Evolutionary conservation across 208 protist species (phyloP).

Genomic region (Sergeia podlipaevii): DNA sequence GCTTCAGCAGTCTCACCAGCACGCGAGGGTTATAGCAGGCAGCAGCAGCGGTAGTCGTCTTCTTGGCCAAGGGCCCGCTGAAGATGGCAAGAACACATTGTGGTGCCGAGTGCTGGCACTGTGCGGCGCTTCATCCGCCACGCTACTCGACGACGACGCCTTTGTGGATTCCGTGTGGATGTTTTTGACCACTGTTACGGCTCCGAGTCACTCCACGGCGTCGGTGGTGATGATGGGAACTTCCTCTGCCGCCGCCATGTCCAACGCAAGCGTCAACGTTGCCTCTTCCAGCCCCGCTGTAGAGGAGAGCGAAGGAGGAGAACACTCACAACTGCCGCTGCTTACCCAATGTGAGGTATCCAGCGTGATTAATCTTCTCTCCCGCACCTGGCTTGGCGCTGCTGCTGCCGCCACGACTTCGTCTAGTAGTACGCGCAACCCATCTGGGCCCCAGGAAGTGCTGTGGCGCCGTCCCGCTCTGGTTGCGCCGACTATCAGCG

Average conservation of each 20-base stretch:
- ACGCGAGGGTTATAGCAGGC: neutral
- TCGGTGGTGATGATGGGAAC: neutral
- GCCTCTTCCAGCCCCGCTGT: neutral
- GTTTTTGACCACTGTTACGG: slow-evolving; percentile 4
- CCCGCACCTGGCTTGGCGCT: slow-evolving; percentile 27
- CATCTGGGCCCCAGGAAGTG: slow-evolving; percentile 11
- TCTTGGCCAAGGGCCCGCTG: neutral
- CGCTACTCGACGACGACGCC: slow-evolving; percentile 16
- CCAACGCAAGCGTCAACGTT: neutral
- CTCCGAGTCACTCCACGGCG: neutral
- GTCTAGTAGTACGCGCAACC: neutral
- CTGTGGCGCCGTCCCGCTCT: slow-evolving; percentile 51
- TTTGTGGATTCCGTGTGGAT: slow-evolving; percentile 10
- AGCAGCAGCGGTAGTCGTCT: neutral
- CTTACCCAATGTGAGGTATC: slow-evolving; percentile 17
- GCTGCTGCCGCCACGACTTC: too few relatives aligned
- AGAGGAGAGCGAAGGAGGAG: neutral
- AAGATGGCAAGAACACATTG: neutral
- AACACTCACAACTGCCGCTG: neutral
- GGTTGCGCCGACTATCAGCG: slow-evolving; percentile 42
- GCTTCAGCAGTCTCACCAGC: too few relatives aligned
- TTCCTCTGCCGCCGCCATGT: slow-evolving; percentile 10
- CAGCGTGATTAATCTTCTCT: slow-evolving; percentile 22
- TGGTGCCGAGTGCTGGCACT: slow-evolving; percentile 19
- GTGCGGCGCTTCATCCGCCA: slow-evolving; percentile 17